phyloP scores from a whole-genome alignment of 805 yeast genomes.

The Barnettozyma californica region DNA sequence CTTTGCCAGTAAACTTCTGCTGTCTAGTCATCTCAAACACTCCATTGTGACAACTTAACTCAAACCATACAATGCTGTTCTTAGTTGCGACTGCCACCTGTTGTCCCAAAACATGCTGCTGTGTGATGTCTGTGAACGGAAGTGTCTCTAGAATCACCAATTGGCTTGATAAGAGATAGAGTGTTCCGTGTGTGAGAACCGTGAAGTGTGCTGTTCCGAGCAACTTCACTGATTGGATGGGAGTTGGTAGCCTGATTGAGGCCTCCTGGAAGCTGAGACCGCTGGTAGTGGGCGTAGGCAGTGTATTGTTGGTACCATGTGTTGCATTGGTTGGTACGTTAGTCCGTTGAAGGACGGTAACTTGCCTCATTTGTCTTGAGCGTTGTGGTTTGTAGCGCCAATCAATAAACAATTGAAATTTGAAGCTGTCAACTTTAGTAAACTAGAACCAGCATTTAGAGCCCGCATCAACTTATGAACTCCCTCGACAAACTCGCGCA shows the following conservation, averaged over 20 bases:
- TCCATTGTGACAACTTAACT: slow-evolving; percentile 10
- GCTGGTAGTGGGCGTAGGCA: background rate
- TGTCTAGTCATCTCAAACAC: slow-evolving; percentile 25
- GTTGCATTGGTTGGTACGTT: background rate
- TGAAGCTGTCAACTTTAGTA: background rate
- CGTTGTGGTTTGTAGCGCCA: background rate
- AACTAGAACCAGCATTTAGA: background rate
- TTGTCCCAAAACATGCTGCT: background rate
- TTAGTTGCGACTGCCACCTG: slow-evolving; percentile 15
- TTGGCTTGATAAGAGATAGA: background rate
- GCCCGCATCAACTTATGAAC: background rate
- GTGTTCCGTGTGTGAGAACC: slow-evolving; percentile 1
- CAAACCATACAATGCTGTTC: slow-evolving; percentile 13
- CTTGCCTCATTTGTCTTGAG: background rate
- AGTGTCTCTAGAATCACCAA: slow-evolving; percentile 1
- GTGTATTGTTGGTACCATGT: background rate
- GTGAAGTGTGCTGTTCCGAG: background rate
- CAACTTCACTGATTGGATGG: background rate
- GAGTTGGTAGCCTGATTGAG: background rate
- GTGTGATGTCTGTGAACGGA: slow-evolving; percentile 4
- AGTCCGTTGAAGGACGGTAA: background rate
- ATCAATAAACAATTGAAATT: background rate
- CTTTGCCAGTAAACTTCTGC: slow-evolving; percentile 25
- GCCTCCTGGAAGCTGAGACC: background rate
- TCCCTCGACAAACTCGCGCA: background rate